Conservation (phyloP, 2,329 filamentous ascomycete genomes). For the Rhexocercosporidium sp. region DNA sequence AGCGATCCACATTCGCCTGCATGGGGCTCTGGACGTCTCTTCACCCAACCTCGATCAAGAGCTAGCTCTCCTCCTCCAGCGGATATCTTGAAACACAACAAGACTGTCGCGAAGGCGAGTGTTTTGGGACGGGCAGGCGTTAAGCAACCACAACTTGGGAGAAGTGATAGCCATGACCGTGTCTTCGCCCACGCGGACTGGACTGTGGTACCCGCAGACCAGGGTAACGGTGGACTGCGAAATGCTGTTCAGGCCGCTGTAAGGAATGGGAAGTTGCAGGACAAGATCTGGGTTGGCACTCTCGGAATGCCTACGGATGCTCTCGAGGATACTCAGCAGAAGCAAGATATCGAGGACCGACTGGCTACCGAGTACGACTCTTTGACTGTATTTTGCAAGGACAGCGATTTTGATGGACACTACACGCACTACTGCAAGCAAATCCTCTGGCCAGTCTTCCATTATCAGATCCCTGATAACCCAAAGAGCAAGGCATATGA, state of each 20-base stretch:
- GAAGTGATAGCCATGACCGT: slow-evolving; percentile 69
- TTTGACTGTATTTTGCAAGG: slow-evolving; percentile 82
- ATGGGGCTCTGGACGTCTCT: slow-evolving; percentile 63
- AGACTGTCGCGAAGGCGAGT: slow-evolving; percentile 60
- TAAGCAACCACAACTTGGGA: slow-evolving; percentile 56
- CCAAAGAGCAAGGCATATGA: slow-evolving; percentile 98
- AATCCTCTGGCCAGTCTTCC: slow-evolving; percentile 96
- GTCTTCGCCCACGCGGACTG: slow-evolving; percentile 81
- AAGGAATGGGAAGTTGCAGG: slow-evolving; percentile 69
- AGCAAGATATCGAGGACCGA: slow-evolving; percentile 81
- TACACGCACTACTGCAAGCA: slow-evolving; percentile 98
- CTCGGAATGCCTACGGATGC: slow-evolving; percentile 93
- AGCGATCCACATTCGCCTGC: slow-evolving; percentile 76
- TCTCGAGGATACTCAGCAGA: slow-evolving; percentile 74
- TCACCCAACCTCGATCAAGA: slow-evolving; percentile 73
- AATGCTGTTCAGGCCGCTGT: slow-evolving; percentile 84
- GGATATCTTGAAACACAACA: slow-evolving; percentile 73
- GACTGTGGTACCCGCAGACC: slow-evolving; percentile 82
- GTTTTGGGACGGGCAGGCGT: slow-evolving; percentile 63
- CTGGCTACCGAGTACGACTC: slow-evolving; percentile 83
- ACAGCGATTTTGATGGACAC: slow-evolving; percentile 93
- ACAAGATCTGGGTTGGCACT: slow-evolving; percentile 90
- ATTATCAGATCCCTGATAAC: slow-evolving; percentile 97
- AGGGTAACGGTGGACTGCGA: slow-evolving; percentile 89
- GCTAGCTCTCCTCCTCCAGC: slow-evolving; percentile 76